Percentiles rank a stretch among this genome's conserved stretches.
phyloP scores from a whole-genome alignment of 768 basidiomycete species.

The Crepidotus variabilis region DNA sequence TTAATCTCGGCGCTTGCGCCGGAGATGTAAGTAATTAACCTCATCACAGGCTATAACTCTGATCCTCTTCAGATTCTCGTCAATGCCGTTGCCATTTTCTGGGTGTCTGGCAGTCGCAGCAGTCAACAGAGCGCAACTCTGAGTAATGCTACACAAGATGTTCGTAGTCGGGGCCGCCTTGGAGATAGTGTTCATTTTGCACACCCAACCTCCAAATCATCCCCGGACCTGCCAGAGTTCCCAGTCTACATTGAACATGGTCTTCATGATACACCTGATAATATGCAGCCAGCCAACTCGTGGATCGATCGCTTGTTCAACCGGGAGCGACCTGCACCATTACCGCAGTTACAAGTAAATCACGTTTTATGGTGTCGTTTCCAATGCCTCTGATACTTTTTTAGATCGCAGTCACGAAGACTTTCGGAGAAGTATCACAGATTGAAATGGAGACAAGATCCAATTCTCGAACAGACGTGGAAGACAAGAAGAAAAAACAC shows the following conservation, averaged over 20 bases:
- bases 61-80: slow-evolving; percentile 32
- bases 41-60: background rate
- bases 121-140: slow-evolving; percentile 3
- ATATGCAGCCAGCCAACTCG: background rate
- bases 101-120: slow-evolving; percentile 29
- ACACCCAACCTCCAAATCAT: background rate
- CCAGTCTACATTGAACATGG: background rate
- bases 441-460: slow-evolving; percentile 12
- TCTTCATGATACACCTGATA: background rate
- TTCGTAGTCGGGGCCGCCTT: background rate
- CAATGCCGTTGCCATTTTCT: slow-evolving; percentile 44
- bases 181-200: background rate
- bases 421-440: slow-evolving; percentile 12
- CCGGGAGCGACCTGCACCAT: slow-evolving; percentile 1
- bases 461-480: slow-evolving; percentile 13
- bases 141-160: slow-evolving; percentile 8
- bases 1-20: slow-evolving; percentile 39
- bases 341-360: slow-evolving; percentile 12
- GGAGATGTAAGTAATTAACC: slow-evolving; percentile 23
- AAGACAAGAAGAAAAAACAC: slow-evolving; percentile 5
- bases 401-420: slow-evolving; percentile 22
- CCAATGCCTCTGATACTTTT: background rate
- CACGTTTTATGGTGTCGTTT: background rate
- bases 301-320: slow-evolving; percentile 14
- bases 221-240: background rate